Base-by-base conservation (phyloP, 805 yeast species). In the Citeromyces nyonsensis region DNA sequence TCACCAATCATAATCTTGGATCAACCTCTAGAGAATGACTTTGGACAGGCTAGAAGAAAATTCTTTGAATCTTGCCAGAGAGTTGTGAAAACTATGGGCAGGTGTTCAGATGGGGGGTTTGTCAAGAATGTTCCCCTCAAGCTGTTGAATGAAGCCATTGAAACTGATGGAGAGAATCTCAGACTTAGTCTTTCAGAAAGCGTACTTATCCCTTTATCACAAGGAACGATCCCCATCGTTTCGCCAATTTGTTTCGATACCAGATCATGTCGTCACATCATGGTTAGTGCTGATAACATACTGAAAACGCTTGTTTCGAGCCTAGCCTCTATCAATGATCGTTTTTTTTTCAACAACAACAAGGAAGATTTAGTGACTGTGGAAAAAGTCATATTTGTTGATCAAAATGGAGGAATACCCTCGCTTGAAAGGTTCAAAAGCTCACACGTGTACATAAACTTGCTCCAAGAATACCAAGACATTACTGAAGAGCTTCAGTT, bases 401-500 rank as follows among this genome's bases (percentile, higher is more conserved):
- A 85, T 44, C 69, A 74, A 1, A 49, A 66, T 12, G 99, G 99
- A 2, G 99, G 99, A 0, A 77, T 84, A 5, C 97, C 97, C 0
- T 79, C 93, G 1, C 58, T 73, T 15, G 95, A 84, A 47, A 63
- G 97, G 36, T 68, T 73, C 36, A 72, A 74, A 35, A 73, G 85
- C 3, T 69, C 94, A 11, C 98, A 91, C 51, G 93, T 91, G 1
- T 78, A 79, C 37, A 74, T 88, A 36, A 88, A 91, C 45, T 53
- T 88, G 26, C 66, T 72, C 8, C 96, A 88, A 53, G 98, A 88
- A 46, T 78, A 64, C 42, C 61, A 70, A 1, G 76, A 68, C 30
- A 73, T 84, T 12, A 47, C 59, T 2, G 60, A 74, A 3, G 94
- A 84, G 44, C 53, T 83, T 13, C 79, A 82, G 1, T 69, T 61